These are phyloP conservation scores for Scenedesmus sp. DNA, from an alignment of 163 green algal genomes.

Conservation along the genomic window DNA sequence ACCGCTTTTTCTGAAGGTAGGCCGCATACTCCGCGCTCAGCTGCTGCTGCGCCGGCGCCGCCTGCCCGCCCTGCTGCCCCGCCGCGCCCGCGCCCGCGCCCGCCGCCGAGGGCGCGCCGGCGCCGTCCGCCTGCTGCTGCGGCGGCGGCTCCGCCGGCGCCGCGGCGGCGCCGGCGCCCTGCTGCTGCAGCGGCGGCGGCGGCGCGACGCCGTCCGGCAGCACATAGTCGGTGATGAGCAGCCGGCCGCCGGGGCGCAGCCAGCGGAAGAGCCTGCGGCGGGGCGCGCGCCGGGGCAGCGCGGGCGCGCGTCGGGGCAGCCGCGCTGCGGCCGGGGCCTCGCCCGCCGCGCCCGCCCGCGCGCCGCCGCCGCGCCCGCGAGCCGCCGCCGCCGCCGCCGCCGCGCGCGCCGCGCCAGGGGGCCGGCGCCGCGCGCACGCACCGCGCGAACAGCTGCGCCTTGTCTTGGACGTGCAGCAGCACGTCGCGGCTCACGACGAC, in stretches of 20 bases:
- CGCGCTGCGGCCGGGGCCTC: background rate
- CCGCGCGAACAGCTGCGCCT: constrained; percentile 64
- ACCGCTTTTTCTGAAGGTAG: constrained; percentile 67
- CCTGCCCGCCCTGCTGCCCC: background rate
- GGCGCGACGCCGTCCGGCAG: background rate
- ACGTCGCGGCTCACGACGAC: constrained; percentile 78
- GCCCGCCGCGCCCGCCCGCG: no score
- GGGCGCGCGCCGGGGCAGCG: background rate
- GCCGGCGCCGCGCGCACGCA: background rate
- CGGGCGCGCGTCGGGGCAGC: background rate
- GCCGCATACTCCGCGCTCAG: constrained; percentile 65
- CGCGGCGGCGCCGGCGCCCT: background rate
- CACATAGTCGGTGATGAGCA: constrained; percentile 91
- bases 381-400: background rate
- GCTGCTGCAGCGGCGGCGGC: background rate
- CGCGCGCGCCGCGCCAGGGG: no score
- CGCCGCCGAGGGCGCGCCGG: background rate
- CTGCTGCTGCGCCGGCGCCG: background rate
- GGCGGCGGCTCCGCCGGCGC: background rate
- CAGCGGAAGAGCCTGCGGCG: constrained; percentile 16
- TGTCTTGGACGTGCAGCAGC: constrained; percentile 88
- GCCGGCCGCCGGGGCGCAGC: constrained; percentile 78
- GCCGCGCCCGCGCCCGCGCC: background rate
- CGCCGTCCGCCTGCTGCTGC: background rate
- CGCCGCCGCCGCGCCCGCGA: constrained; percentile 1